Evolutionary conservation across 345 rosid genomes (phyloP).

Genomic region (Syzygium aromaticum): DNA sequence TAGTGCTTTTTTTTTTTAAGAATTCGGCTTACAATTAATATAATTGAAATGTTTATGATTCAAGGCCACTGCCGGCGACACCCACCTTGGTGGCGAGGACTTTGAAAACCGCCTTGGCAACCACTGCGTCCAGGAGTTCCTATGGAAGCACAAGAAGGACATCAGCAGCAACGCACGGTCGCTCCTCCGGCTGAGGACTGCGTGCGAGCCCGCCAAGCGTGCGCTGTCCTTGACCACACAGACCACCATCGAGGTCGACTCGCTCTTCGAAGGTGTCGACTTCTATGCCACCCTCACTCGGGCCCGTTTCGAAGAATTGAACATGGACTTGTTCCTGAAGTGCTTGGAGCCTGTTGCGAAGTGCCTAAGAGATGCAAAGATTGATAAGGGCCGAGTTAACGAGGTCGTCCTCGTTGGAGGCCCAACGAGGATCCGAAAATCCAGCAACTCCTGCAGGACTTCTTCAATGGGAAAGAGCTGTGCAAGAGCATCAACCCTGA

Average conservation of each 20-base stretch:
- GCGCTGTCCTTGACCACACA: conserved; percentile 20
- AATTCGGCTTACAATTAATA: too few relatives aligned
- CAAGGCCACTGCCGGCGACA: conserved; percentile 27
- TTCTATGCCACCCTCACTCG: conserved; percentile 22
- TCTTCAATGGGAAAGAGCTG: conserved; percentile 19
- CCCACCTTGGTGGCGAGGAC: conserved; percentile 24
- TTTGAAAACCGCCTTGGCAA: conserved; percentile 23
- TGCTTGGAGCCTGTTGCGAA: conserved; percentile 29
- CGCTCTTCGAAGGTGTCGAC: conserved; percentile 19
- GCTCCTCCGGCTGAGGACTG: conserved; percentile 21
- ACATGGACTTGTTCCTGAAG: conserved; percentile 23
- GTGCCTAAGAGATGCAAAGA: conserved; percentile 19
- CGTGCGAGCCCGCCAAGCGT: conserved; percentile 26
- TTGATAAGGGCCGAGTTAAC: conserved; percentile 11
- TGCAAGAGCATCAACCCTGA: conserved; percentile 28
- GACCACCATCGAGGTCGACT: conserved; percentile 27
- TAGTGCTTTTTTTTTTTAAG: too few relatives aligned
- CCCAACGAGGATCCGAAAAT: conserved; percentile 18
- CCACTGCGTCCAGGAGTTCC: conserved; percentile 19
- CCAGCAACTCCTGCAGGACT: conserved; percentile 19
- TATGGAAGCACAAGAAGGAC: conserved; percentile 20
- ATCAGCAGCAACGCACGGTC: conserved; percentile 18
- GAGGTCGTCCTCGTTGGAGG: conserved; percentile 19
- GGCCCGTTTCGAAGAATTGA: conserved; percentile 23
- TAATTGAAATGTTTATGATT: neutral